Evolutionary conservation across 2,329 filamentous ascomycete genomes (phyloP), one percentile per base, ranked within the genome.

Genomic region (Neonectria neomacrospora): DNA sequence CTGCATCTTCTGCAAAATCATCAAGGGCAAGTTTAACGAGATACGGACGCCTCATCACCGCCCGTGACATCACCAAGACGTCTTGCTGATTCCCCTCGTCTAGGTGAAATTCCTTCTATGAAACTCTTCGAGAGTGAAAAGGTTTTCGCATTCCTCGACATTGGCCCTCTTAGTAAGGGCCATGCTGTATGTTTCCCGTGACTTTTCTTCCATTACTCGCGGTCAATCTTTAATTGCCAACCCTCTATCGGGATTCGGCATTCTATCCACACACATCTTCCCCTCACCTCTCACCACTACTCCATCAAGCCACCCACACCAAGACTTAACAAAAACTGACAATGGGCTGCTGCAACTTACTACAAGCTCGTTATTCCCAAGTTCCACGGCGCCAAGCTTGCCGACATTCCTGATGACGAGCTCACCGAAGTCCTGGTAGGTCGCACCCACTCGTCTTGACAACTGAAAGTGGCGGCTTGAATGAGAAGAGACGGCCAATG

Each of bases 1-100:
- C 67, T 99, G 96, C 79, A 93, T 98, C 76, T 99, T 99, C 84
- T 99, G 96, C 86, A 97, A 93, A 80, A 98, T 99, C 78, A 91
- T 99, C 83, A 96, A 97, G 87, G 95, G 95, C 85, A 75, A 69
- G 66, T 67, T 37, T 8, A 26, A 30, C 32, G 56, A 59, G 55
- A 57, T 58, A 51, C 34, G 50, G 34, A 37, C 14, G 28, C 34
- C 62, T 58, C 44, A 53, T 66, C 51, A 45, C 39, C 20, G 23
- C 55, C 54, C 16, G 12, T 51, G 30, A 45, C 11, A 23, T 52
- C 20, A n/a, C n/a, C 3, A 20, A 47, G n/a, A 12, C 20, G 28
- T 6, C 59, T 54, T 63, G 44, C 68, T 53, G 50, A 71, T 61
- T 70, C 45, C 18, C 14, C 7, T 16, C 14, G 30, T 42, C 64